Base-by-base conservation (phyloP, 768 basidiomycete species). In the Neoboletus brunneissimus region DNA sequence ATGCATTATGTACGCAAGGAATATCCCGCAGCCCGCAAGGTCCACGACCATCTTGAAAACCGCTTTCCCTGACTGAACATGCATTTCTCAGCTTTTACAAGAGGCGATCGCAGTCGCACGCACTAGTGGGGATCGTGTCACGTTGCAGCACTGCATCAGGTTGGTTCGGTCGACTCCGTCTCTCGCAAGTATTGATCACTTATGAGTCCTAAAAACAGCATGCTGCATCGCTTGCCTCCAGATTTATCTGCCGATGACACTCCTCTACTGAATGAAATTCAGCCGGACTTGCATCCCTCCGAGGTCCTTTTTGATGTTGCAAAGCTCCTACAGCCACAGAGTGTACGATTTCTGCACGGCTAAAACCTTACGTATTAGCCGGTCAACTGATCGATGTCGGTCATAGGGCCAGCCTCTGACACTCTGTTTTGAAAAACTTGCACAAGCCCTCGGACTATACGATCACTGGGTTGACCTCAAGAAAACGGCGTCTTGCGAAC, bases 91-190 rank as follows among this genome's bases (percentile, higher is more conserved):
- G 91, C 75, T 88, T 51, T 72, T 93, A 15, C 75, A 79, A 32
- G 91, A 94, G 73, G 91, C 90, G 3, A 86, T 93, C 57, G 80
- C 81, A 43, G 84, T 88, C n/a, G 81, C 90, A 51, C 82, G 91
- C 51, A 85, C 85, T 9, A 81, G 77, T 31, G 84, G 85, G 34
- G 91, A 94, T 69, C 83, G 79, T 51, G 64, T 84, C 45, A 87
- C 86, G 12, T 75, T 93, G 48, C 88, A 91, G 61, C 87, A 90
- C 66, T 92, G 90, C 62, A 86, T 86, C 64, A 88, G 87, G 91
- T 63, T 51, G 34, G 91, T 59, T 55, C 25, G 23, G 52, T 49
- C 37, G 37, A 51, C 20, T 44, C 38, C 41, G 16, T 31, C 25
- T 43, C 16, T 48, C 52, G 48, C 48, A 50, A 45, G 48, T 34